These are phyloP conservation scores for Lyophyllum semitale DNA, from an alignment of 768 basidiomycete genomes.

Conservation along the genomic window DNA sequence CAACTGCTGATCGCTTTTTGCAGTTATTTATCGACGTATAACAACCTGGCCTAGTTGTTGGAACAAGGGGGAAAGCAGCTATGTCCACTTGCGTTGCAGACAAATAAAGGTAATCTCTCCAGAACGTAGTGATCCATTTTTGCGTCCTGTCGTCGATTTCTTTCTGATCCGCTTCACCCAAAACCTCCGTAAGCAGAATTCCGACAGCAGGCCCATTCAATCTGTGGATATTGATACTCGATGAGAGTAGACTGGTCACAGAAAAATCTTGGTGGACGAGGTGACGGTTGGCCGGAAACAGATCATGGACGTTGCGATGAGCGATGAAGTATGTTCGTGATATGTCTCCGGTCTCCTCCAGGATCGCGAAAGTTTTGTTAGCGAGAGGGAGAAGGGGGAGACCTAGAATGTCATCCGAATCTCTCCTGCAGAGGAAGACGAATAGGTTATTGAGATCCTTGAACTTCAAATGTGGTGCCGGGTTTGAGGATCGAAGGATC, in stretches of 20 bases:
- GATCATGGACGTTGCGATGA: slow-evolving; percentile 11
- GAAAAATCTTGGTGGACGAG: slow-evolving; percentile 31
- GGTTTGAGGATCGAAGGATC: slow-evolving; percentile 15
- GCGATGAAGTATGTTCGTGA: slow-evolving; percentile 25
- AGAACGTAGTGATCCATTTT: slow-evolving; percentile 34
- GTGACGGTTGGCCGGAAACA: slow-evolving; percentile 23
- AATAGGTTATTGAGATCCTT: slow-evolving; percentile 26
- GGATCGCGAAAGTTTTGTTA: slow-evolving; percentile 28
- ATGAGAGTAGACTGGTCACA: slow-evolving; percentile 16
- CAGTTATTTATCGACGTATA: slow-evolving; percentile 36
- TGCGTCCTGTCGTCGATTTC: not conserved
- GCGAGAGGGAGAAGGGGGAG: slow-evolving; percentile 40
- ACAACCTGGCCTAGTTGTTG: slow-evolving; percentile 21
- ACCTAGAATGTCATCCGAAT: slow-evolving; percentile 20
- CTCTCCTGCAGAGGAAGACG: slow-evolving; percentile 22
- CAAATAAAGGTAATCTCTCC: slow-evolving; percentile 23
- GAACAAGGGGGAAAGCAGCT: slow-evolving; percentile 33
- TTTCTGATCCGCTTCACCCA: not conserved
- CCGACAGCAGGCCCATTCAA: slow-evolving; percentile 19
- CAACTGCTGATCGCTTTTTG: slow-evolving; percentile 22
- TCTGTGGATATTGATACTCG: slow-evolving; percentile 25
- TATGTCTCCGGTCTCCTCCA: slow-evolving; percentile 18
- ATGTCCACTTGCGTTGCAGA: slow-evolving; percentile 14
- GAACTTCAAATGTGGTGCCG: slow-evolving; percentile 13
- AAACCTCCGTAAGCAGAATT: slow-evolving; percentile 9